Percentiles rank a stretch among this genome's conserved stretches.
phyloP scores from a whole-genome alignment of 805 yeast species.

The Schwanniomyces polymorphus region DNA sequence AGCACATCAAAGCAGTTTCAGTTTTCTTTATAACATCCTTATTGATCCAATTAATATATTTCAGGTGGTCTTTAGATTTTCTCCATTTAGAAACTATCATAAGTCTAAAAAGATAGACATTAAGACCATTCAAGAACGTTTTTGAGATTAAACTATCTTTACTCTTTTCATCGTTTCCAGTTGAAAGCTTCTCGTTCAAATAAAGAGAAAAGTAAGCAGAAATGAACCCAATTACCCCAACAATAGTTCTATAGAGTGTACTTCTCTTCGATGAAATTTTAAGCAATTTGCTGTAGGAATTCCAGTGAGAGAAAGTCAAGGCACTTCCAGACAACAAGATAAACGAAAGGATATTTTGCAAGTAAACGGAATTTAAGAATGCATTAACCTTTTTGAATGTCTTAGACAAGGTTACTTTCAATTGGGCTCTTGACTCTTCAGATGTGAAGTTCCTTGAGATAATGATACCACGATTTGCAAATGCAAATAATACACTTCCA shows the following conservation, averaged over 20 bases:
- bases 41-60: slow-evolving; percentile 24
- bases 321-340: slow-evolving; percentile 33
- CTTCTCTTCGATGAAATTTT: background rate
- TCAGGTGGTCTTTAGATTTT: slow-evolving; percentile 38
- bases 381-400: slow-evolving; percentile 27
- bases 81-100: slow-evolving; percentile 44
- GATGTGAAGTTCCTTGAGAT: background rate
- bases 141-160: slow-evolving; percentile 17
- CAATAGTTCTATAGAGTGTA: slow-evolving; percentile 27
- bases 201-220: slow-evolving; percentile 29
- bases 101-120: slow-evolving; percentile 31
- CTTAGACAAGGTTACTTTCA: slow-evolving; percentile 15
- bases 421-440: slow-evolving; percentile 1
- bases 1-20: slow-evolving; percentile 34
- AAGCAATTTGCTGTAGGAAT: slow-evolving; percentile 11
- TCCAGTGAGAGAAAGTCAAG: slow-evolving; percentile 20
- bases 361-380: slow-evolving; percentile 32
- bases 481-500: slow-evolving; percentile 10
- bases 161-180: slow-evolving; percentile 3
- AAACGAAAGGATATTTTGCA: slow-evolving; percentile 37
- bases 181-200: slow-evolving; percentile 17
- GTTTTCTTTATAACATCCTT: slow-evolving; percentile 29
- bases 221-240: slow-evolving; percentile 32
- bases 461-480: background rate
- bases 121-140: slow-evolving; percentile 25